Evolutionary conservation across 1,284 basidiomycete genomes (phyloP).

Genomic region (Ceratobasidium theobromae): DNA sequence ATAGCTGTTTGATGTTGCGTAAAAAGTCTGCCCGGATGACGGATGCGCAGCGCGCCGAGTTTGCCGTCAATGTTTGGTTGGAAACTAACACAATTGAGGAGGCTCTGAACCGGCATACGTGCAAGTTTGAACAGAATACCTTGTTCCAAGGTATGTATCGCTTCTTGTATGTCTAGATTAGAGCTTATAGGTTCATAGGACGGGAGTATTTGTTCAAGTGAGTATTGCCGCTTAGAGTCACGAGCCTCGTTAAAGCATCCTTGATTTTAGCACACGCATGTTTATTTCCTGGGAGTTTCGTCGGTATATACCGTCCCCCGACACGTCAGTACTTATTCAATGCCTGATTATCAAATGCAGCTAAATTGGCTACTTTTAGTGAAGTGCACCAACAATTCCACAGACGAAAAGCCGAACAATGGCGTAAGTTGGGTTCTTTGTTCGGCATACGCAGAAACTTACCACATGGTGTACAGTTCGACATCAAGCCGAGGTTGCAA

Average conservation of each 20-base stretch:
- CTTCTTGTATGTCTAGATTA: too few relatives aligned
- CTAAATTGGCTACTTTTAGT: constrained; percentile 41
- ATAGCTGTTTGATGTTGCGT: constrained; percentile 64
- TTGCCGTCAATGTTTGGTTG: constrained; percentile 67
- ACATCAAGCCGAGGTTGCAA: constrained; percentile 63
- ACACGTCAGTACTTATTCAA: constrained; percentile 51
- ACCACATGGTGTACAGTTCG: constrained; percentile 49
- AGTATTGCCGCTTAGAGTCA: constrained; percentile 40
- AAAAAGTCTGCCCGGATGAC: constrained; percentile 10
- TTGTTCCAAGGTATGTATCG: constrained; percentile 54
- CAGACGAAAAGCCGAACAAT: constrained; percentile 66
- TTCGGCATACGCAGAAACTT: background rate
- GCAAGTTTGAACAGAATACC: constrained; percentile 62
- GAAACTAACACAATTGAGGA: constrained; percentile 66
- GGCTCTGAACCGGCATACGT: constrained; percentile 63
- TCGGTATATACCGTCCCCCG: constrained; percentile 60
- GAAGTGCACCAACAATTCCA: constrained; percentile 58
- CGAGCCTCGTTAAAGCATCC: constrained; percentile 24
- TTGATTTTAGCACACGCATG: constrained; percentile 59
- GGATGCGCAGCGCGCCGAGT: constrained; percentile 58
- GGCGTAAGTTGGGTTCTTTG: constrained; percentile 56
- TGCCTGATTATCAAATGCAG: background rate
- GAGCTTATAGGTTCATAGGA: constrained; percentile 37
- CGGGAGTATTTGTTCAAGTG: constrained; percentile 76
- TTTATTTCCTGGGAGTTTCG: constrained; percentile 69